These are phyloP conservation scores for Trichoderma sp. DNA, from an alignment of 2,329 filamentous ascomycete genomes.

Conservation along the genomic window DNA sequence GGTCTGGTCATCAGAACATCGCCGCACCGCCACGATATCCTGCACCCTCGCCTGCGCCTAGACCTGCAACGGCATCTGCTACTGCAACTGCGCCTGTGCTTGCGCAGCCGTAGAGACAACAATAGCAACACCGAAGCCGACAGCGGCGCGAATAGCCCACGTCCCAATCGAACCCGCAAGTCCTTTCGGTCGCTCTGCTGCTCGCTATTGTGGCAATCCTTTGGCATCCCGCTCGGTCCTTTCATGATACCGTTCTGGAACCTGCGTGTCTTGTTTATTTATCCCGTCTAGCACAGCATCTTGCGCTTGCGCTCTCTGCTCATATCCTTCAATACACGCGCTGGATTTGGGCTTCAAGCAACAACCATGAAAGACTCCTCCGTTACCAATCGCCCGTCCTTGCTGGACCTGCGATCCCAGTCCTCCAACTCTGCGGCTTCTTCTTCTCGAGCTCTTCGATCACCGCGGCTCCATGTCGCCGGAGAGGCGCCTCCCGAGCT, in stretches of 20 bases:
- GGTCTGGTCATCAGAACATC: constrained; percentile 14
- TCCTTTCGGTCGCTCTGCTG: background rate
- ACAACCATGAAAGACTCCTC: constrained; percentile 15
- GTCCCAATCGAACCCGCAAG: background rate
- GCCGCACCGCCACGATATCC: constrained; percentile 22
- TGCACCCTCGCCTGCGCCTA: constrained; percentile 4
- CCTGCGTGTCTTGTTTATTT: constrained; percentile 18
- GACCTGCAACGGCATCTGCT: background rate
- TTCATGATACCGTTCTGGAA: constrained; percentile 19
- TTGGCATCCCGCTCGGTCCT: constrained; percentile 3
- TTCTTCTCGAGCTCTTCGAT: constrained; percentile 59
- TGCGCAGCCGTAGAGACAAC: constrained; percentile 1
- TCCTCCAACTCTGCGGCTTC: constrained; percentile 55
- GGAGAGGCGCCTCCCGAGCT: constrained; percentile 85
- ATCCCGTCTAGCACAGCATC: constrained; percentile 24
- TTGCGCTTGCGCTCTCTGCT: constrained; percentile 23
- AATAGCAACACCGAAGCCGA: background rate
- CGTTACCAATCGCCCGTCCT: constrained; percentile 60
- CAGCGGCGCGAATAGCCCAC: background rate
- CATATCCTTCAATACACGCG: constrained; percentile 9
- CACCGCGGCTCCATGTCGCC: constrained; percentile 75
- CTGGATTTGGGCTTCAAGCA: constrained; percentile 17
- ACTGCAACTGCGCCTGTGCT: constrained; percentile 6
- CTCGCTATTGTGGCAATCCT: constrained; percentile 1
- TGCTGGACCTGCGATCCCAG: constrained; percentile 62